A percentile compares a stretch with the other conserved stretches of the same genome.
Conservation (phyloP, 106 monocot genomes). For the Ottelia alismoides region DNA sequence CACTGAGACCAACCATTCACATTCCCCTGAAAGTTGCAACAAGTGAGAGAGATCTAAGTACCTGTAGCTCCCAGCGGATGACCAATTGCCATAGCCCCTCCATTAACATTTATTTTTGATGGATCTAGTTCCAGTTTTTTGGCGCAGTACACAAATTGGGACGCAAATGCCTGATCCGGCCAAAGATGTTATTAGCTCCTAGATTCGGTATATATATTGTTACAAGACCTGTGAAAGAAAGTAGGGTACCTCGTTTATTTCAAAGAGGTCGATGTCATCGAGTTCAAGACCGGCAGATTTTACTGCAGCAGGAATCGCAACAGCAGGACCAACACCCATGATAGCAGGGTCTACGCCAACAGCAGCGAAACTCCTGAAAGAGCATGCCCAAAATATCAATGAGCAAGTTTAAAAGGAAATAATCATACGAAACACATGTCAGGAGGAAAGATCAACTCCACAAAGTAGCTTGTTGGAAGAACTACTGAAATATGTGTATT, state of each 20-base stretch:
- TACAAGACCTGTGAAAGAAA: too few species aligned
- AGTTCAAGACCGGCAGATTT: slow-evolving; percentile 61
- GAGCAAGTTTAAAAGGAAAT: too few species aligned
- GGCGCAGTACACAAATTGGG: slow-evolving; percentile 77
- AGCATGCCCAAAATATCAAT: too few species aligned
- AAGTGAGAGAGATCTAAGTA: slow-evolving; percentile 15
- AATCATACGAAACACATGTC: too few species aligned
- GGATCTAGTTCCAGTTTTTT: slow-evolving; percentile 79
- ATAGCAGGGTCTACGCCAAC: slow-evolving; percentile 73
- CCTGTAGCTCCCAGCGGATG: slow-evolving; percentile 98
- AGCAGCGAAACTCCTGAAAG: slow-evolving; percentile 66
- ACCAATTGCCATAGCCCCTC: slow-evolving; percentile 95
- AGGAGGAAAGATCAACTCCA: too few species aligned
- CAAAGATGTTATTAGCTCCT: too few species aligned
- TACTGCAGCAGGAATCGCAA: slow-evolving; percentile 77
- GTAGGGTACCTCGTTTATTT: slow-evolving; percentile 54
- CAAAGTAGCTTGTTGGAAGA: too few species aligned
- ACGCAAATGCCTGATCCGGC: slow-evolving; percentile 99
- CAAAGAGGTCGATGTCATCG: slow-evolving; percentile 72
- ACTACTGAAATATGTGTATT: too few species aligned
- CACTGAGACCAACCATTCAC: not conserved
- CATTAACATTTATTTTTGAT: slow-evolving; percentile 90
- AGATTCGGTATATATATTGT: too few species aligned
- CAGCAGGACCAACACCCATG: slow-evolving; percentile 77
- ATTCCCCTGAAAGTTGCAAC: not conserved